Conservation (phyloP, 176 grass and related monocot species). For the Musa beccarii region DNA sequence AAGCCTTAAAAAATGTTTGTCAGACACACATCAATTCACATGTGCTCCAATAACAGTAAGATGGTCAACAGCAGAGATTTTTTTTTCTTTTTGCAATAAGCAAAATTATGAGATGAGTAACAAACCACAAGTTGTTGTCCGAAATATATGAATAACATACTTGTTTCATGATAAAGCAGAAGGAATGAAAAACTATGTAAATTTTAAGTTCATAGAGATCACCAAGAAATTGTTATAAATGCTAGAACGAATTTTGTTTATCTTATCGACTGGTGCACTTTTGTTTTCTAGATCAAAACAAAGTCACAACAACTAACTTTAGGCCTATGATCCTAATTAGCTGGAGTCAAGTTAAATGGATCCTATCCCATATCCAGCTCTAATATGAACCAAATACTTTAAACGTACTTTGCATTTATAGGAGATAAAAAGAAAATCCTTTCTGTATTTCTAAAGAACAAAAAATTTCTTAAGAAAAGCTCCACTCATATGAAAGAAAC, state of each 20-base stretch:
- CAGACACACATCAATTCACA: neutral
- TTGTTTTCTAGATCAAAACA: too few species aligned
- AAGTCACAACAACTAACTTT: neutral
- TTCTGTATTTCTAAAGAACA: too few species aligned
- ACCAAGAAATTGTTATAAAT: neutral
- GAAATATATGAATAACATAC: neutral
- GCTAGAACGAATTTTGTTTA: too few species aligned
- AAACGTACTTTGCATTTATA: neutral
- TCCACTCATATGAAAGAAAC: neutral
- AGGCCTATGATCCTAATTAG: neutral
- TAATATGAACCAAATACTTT: neutral
- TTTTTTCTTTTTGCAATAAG: neutral
- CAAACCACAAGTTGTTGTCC: neutral
- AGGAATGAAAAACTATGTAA: too few species aligned
- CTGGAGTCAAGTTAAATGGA: too few species aligned
- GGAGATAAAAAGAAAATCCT: neutral
- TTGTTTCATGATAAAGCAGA: too few species aligned
- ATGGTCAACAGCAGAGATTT: neutral
- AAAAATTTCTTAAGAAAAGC: neutral
- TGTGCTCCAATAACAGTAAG: neutral
- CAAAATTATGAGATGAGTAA: neutral
- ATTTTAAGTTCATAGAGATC: too few species aligned
- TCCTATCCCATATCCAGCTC: too few species aligned
- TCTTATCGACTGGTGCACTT: neutral
- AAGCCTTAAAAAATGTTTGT: neutral